Evolutionary conservation across 139 green algal species (phyloP).

Genomic region (Spirogloea muscicola): DNA sequence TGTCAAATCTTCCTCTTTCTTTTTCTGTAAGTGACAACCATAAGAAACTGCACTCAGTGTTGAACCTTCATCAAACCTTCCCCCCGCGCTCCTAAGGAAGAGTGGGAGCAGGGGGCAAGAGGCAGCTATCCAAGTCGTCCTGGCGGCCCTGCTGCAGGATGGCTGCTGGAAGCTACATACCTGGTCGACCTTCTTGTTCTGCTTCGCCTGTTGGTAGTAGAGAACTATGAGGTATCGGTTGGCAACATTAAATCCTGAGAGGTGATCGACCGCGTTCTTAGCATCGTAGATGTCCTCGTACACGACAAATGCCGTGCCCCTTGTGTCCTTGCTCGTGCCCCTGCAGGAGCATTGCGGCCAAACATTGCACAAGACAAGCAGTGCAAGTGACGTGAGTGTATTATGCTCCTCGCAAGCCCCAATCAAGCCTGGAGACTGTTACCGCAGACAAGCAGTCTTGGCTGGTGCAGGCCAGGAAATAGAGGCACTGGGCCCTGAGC

Average conservation of each 20-base stretch:
- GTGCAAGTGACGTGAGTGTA: no score
- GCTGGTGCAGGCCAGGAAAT: no score
- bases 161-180: not conserved
- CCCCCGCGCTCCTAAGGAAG: not conserved
- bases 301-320: constrained; percentile 94
- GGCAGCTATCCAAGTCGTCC: not conserved
- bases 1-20: constrained; percentile 83
- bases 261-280: constrained; percentile 84
- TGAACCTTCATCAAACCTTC: no score
- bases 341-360: constrained; percentile 1
- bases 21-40: constrained; percentile 57
- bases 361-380: no score
- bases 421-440: no score
- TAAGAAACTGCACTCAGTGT: no score
- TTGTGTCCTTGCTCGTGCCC: constrained; percentile 84
- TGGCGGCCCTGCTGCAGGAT: not conserved
- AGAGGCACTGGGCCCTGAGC: no score
- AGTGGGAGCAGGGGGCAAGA: not conserved
- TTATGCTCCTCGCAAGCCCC: no score
- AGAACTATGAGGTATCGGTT: constrained; percentile 78
- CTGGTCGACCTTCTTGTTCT: constrained; percentile 72
- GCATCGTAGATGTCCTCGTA: constrained; percentile 99
- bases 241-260: constrained; percentile 95
- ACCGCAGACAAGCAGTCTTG: no score
- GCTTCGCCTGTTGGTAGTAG: constrained; percentile 80